A percentile compares a stretch with the other conserved stretches of the same genome.
phyloP scores from a whole-genome alignment of 441 rosid species.

The Pelargonium australe region DNA sequence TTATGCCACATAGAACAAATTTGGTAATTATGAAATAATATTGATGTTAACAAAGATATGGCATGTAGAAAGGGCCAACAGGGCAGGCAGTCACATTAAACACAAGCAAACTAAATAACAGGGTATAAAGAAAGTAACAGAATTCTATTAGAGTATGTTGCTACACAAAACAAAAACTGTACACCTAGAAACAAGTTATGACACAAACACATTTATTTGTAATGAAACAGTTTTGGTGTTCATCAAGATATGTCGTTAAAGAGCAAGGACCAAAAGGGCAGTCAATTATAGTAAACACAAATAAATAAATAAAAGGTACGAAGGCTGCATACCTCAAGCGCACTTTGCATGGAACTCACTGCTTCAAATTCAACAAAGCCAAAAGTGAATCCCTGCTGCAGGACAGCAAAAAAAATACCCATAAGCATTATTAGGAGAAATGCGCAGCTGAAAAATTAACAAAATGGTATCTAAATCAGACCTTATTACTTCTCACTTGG shows the following conservation, averaged over 20 bases:
- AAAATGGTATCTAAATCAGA: slow-evolving; percentile 25
- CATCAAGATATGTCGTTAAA: no score
- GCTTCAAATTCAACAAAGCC: slow-evolving; percentile 94
- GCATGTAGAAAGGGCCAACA: background rate
- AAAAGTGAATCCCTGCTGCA: slow-evolving; percentile 82
- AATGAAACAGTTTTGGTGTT: no score
- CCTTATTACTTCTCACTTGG: slow-evolving; percentile 96
- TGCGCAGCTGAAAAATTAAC: background rate
- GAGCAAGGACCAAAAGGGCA: background rate
- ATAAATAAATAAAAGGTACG: slow-evolving; percentile 5
- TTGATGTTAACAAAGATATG: no score
- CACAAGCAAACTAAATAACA: background rate
- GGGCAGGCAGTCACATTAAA: background rate
- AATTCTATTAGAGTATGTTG: background rate
- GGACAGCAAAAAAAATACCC: slow-evolving; percentile 20
- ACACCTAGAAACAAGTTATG: no score
- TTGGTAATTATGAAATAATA: no score
- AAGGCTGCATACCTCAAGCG: slow-evolving; percentile 53
- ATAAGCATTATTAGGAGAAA: slow-evolving; percentile 20
- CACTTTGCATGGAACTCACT: slow-evolving; percentile 54
- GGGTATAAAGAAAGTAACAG: background rate
- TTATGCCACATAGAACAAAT: no score
- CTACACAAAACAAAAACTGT: background rate
- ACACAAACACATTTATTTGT: no score
- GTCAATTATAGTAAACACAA: background rate